Percentiles rank a stretch among this genome's conserved stretches.
phyloP scores from a whole-genome alignment of 768 basidiomycete genomes.

The Leccinellum luteum region DNA sequence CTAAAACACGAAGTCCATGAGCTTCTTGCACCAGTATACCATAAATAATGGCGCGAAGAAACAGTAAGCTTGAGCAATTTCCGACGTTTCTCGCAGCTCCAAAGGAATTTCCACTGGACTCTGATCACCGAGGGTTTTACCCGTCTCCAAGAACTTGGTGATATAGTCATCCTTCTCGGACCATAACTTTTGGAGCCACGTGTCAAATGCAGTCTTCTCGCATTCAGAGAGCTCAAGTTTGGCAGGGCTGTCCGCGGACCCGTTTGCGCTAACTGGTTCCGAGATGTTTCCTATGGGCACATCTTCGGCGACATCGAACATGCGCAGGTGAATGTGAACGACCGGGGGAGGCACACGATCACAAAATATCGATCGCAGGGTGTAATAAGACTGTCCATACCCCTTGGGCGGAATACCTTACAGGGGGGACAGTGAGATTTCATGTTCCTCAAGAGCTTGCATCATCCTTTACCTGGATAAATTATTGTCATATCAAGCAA shows the following conservation, averaged over 20 bases:
- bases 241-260: slow-evolving; percentile 28
- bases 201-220: slow-evolving; percentile 70
- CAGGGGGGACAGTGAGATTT: background rate
- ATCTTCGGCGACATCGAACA: slow-evolving; percentile 64
- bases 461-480: slow-evolving; percentile 69
- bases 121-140: slow-evolving; percentile 39
- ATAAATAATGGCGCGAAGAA: slow-evolving; percentile 61
- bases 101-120: slow-evolving; percentile 55
- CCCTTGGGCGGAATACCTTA: slow-evolving; percentile 73
- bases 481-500: slow-evolving; percentile 89
- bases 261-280: slow-evolving; percentile 28
- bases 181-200: slow-evolving; percentile 85
- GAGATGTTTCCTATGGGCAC: slow-evolving; percentile 70
- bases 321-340: slow-evolving; percentile 83
- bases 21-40: slow-evolving; percentile 47
- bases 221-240: slow-evolving; percentile 52
- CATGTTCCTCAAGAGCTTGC: background rate
- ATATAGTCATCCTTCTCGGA: slow-evolving; percentile 79
- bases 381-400: slow-evolving; percentile 89
- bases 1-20: slow-evolving; percentile 25
- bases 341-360: slow-evolving; percentile 77
- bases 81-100: slow-evolving; percentile 48
- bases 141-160: slow-evolving; percentile 57
- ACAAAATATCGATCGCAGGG: slow-evolving; percentile 84
- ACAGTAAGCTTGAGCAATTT: slow-evolving; percentile 66